Evolutionary conservation across 345 rosid genomes (phyloP).

Genomic region (Salix brachista): DNA sequence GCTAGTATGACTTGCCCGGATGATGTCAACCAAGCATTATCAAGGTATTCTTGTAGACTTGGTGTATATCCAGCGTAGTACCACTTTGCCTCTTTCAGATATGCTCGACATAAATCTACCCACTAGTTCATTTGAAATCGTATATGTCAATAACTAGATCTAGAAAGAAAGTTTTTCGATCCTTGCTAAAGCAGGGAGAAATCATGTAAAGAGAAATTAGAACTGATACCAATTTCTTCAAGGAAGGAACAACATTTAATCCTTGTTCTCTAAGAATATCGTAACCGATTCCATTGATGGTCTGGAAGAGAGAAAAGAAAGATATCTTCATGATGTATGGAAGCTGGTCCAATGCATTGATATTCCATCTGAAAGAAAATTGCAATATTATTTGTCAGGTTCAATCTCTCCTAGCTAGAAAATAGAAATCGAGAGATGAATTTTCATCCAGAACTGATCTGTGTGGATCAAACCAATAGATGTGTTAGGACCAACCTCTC

Average conservation of each 20-base stretch:
- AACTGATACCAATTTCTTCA: not conserved
- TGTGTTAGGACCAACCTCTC: not conserved
- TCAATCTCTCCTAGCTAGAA: too few species aligned
- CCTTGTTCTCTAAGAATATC: not conserved
- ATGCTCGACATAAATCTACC: constrained; percentile 35
- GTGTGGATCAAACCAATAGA: too few species aligned
- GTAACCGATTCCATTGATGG: not conserved
- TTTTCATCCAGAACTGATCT: too few species aligned
- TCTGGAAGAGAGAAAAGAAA: not conserved
- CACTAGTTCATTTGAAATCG: constrained; percentile 26
- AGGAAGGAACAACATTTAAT: not conserved
- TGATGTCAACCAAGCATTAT: constrained; percentile 36
- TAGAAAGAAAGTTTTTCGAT: too few species aligned
- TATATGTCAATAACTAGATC: too few species aligned
- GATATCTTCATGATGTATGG: not conserved
- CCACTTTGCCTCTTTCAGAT: constrained; percentile 46
- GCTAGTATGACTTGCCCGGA: constrained; percentile 17
- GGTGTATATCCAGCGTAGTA: constrained; percentile 31
- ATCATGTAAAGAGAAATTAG: too few species aligned
- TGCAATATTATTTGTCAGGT: not conserved
- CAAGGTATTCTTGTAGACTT: constrained; percentile 34
- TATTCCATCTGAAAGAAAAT: not conserved
- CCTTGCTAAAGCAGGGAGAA: too few species aligned
- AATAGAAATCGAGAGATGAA: too few species aligned
- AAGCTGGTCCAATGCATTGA: not conserved